Evolutionary conservation across 2,329 filamentous ascomycete genomes (phyloP).

Genomic region (Macrophomina phaseolina): DNA sequence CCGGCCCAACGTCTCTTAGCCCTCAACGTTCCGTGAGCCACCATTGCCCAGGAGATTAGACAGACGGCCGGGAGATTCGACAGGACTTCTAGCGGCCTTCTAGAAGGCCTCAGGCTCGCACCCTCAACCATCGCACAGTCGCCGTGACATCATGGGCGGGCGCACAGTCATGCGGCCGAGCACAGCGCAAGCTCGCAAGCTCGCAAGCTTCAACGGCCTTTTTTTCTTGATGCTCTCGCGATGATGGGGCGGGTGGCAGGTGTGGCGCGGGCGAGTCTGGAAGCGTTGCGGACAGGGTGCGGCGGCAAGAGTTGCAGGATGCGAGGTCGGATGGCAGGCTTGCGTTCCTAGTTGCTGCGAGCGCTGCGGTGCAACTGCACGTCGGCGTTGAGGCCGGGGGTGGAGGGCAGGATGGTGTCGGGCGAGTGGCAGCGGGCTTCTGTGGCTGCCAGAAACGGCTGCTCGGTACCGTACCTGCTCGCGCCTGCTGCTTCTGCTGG

Average conservation of each 20-base stretch:
- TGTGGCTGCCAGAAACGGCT: conserved; percentile 7
- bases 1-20: conserved; percentile 13
- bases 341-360: conserved; percentile 14
- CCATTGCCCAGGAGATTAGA: neutral
- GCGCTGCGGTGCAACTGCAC: conserved; percentile 20
- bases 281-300: conserved; percentile 19
- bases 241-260: neutral
- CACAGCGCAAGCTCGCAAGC: neutral
- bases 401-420: neutral
- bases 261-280: conserved; percentile 15
- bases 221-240: neutral
- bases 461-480: neutral
- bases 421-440: conserved; percentile 13
- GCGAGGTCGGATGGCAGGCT: conserved; percentile 19
- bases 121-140: neutral
- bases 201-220: neutral
- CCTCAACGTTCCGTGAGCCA: conserved; percentile 9
- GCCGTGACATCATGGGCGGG: conserved; percentile 9
- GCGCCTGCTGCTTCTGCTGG: neutral
- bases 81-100: conserved; percentile 21
- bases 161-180: conserved; percentile 8
- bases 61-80: conserved; percentile 4
- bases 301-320: conserved; percentile 22
- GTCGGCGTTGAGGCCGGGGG: conserved; percentile 5
- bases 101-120: neutral